Conservation (phyloP, 2,329 filamentous ascomycete species). For the Didymella arachidicola region DNA sequence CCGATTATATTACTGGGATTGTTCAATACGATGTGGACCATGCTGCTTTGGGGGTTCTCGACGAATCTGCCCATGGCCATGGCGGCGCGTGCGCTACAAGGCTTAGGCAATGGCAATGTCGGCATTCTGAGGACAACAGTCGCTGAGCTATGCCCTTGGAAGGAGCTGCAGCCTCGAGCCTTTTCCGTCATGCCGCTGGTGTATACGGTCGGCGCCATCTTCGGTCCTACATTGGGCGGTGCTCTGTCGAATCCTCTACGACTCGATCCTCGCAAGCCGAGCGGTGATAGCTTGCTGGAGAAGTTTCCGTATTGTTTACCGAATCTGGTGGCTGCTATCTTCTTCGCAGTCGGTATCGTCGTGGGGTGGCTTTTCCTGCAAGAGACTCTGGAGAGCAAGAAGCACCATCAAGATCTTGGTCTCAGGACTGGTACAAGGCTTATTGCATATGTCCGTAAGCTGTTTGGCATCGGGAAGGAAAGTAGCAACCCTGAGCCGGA, state of each 20-base stretch:
- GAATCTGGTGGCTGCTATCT: constrained; percentile 76
- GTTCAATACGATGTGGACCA: constrained; percentile 81
- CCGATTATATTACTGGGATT: constrained; percentile 79
- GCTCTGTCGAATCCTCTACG: constrained; percentile 82
- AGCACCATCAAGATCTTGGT: constrained; percentile 75
- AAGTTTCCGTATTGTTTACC: constrained; percentile 84
- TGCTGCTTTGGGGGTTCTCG: constrained; percentile 84
- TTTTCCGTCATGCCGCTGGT: constrained; percentile 94
- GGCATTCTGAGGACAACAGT: constrained; percentile 90
- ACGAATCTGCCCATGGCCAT: constrained; percentile 82
- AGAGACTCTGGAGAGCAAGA: constrained; percentile 82
- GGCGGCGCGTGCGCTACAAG: constrained; percentile 76
- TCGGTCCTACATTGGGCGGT: constrained; percentile 86
- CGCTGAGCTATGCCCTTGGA: constrained; percentile 89
- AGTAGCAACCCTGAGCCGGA: constrained; percentile 27
- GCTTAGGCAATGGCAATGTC: constrained; percentile 83
- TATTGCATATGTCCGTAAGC: constrained; percentile 37
- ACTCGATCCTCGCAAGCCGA: constrained; percentile 75
- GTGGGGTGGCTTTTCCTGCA: constrained; percentile 80
- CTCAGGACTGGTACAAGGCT: constrained; percentile 75
- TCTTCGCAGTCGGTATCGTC: constrained; percentile 80
- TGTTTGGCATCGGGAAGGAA: constrained; percentile 25
- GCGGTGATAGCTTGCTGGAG: constrained; percentile 70
- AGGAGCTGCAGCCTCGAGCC: constrained; percentile 82
- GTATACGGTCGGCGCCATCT: constrained; percentile 86